Evolutionary conservation across 2,329 filamentous ascomycete genomes (phyloP).

Genomic region (Colletotrichum zoysiae): DNA sequence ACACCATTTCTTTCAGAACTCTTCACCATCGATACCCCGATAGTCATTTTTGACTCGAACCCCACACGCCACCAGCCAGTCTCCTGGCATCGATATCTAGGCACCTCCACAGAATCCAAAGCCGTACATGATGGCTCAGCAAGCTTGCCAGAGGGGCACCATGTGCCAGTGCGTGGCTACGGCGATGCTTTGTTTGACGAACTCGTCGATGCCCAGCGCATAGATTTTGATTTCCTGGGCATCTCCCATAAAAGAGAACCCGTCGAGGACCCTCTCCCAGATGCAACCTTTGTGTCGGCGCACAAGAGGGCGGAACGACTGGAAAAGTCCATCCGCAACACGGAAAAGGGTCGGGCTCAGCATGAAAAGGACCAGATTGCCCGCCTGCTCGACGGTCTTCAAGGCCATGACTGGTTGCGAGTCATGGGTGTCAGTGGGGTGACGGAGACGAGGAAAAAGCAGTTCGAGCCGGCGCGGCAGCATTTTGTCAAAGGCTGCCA

Average conservation of each 20-base stretch:
- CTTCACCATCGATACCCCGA: constrained; percentile 78
- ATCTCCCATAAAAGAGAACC: constrained; percentile 59
- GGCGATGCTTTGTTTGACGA: constrained; percentile 68
- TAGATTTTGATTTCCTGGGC: constrained; percentile 68
- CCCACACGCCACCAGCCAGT: constrained; percentile 42
- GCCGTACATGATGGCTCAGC: constrained; percentile 6
- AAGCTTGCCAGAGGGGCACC: constrained; percentile 31
- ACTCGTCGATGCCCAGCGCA: constrained; percentile 66
- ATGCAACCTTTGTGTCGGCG: constrained; percentile 64
- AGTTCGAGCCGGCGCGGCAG: constrained; percentile 86
- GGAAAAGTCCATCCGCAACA: constrained; percentile 73
- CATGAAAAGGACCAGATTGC: constrained; percentile 76
- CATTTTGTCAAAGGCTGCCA: constrained; percentile 89
- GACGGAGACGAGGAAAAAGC: constrained; percentile 87
- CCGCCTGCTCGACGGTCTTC: constrained; percentile 81
- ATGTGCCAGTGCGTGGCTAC: constrained; percentile 63
- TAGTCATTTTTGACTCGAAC: constrained; percentile 74
- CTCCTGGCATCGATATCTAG: constrained; percentile 37
- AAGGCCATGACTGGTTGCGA: constrained; percentile 92
- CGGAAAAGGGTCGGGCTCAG: constrained; percentile 73
- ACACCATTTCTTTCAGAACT: constrained; percentile 67
- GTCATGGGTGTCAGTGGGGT: constrained; percentile 90
- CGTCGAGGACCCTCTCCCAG: constrained; percentile 67
- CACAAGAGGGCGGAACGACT: constrained; percentile 71
- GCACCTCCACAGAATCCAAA: background rate